Conservation (phyloP, 441 rosid genomes). For the Adansonia grandidieri region DNA sequence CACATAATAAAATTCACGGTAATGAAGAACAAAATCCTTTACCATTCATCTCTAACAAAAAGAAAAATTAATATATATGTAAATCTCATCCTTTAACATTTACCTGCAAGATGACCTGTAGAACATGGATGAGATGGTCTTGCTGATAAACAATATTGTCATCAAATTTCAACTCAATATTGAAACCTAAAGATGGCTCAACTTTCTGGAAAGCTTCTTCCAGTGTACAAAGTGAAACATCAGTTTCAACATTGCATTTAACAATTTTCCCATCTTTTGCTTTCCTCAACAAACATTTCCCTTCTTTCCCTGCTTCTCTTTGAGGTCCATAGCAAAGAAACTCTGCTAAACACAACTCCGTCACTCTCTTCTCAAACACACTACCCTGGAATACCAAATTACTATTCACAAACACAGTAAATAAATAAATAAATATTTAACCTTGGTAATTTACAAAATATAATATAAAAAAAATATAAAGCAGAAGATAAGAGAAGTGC, state of each 20-base stretch:
- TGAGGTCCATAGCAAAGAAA: slow-evolving; percentile 76
- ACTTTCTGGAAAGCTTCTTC: slow-evolving; percentile 77
- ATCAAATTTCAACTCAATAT: slow-evolving; percentile 85
- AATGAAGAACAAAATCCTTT: not conserved
- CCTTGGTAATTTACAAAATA: not conserved
- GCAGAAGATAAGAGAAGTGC: not conserved
- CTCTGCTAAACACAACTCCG: slow-evolving; percentile 63
- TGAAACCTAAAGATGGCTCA: slow-evolving; percentile 70
- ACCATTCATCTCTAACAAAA: not conserved
- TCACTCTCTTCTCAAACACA: slow-evolving; percentile 71
- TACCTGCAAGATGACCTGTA: slow-evolving; percentile 64
- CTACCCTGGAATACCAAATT: slow-evolving; percentile 47
- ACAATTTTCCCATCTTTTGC: slow-evolving; percentile 70
- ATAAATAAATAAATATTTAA: too few species aligned
- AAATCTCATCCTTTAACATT: slow-evolving; percentile 1
- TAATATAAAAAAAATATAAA: too few species aligned
- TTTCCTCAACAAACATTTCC: slow-evolving; percentile 65
- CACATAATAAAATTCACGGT: slow-evolving; percentile 8
- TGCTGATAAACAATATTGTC: slow-evolving; percentile 65
- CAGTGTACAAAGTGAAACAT: slow-evolving; percentile 72
- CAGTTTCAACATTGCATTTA: slow-evolving; percentile 66
- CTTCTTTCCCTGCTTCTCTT: slow-evolving; percentile 46
- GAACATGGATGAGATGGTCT: slow-evolving; percentile 58
- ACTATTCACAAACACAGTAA: not conserved
- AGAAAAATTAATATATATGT: not conserved